phyloP scores from a whole-genome alignment of 2,329 filamentous ascomycete species.

The Trichoderma sp. region DNA sequence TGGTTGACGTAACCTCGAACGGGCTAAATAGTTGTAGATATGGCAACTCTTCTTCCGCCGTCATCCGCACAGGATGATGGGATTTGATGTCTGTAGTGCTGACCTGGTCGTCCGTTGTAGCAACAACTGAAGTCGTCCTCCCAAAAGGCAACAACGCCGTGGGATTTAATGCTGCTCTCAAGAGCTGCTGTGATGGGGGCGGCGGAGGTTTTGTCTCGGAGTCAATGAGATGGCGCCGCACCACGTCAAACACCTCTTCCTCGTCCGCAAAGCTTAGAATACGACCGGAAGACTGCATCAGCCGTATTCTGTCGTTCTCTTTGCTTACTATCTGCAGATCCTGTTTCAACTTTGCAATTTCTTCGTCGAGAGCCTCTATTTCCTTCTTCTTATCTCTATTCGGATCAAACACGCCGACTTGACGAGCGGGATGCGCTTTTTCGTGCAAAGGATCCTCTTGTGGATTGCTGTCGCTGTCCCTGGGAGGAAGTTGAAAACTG shows the following conservation, averaged over 20 bases:
- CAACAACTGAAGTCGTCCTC: constrained; percentile 34
- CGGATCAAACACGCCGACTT: constrained; percentile 44
- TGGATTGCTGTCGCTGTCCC: not conserved
- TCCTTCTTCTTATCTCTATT: constrained; percentile 52
- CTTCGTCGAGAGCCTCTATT: constrained; percentile 54
- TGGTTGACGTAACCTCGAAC: constrained; percentile 60
- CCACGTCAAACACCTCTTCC: constrained; percentile 43
- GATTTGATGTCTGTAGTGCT: constrained; percentile 51
- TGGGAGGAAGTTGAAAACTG: not conserved
- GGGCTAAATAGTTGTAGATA: constrained; percentile 73
- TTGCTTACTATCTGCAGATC: constrained; percentile 59
- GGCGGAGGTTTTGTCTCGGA: constrained; percentile 33
- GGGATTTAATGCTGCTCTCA: constrained; percentile 53
- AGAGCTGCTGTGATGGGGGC: constrained; percentile 42
- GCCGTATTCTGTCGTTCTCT: constrained; percentile 59
- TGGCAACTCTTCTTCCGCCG: constrained; percentile 64
- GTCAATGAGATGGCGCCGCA: constrained; percentile 43
- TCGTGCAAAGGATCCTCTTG: constrained; percentile 17
- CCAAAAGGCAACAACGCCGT: constrained; percentile 54
- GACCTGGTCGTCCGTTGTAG: constrained; percentile 31
- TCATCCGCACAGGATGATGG: constrained; percentile 65
- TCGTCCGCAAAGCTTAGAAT: constrained; percentile 37
- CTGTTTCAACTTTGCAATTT: constrained; percentile 57
- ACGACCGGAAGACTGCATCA: constrained; percentile 44
- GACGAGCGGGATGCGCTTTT: constrained; percentile 42